Percentiles rank a stretch among this genome's conserved stretches.
These are phyloP conservation scores for Trametes versicolor DNA, from an alignment of 1,284 basidiomycete species.

Conservation along the genomic window DNA sequence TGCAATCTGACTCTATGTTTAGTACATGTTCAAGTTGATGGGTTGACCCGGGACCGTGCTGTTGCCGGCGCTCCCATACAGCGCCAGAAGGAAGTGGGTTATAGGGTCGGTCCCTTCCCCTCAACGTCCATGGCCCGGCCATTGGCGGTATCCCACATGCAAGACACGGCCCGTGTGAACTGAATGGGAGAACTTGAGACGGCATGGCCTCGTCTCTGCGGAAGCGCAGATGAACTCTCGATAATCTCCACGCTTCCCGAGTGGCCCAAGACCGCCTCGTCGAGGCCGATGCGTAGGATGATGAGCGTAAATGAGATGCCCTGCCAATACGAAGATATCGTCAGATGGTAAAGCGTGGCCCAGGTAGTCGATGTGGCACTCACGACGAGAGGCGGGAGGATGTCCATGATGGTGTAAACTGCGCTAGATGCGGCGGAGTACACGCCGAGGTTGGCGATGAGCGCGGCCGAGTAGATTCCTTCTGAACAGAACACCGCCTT, in stretches of 20 bases:
- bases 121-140: too few relatives aligned
- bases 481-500: constrained; percentile 4
- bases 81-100: too few relatives aligned
- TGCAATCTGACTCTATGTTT: too few relatives aligned
- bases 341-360: not conserved
- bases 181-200: not conserved
- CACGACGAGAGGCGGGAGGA: not conserved
- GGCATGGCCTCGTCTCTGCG: not conserved
- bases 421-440: not conserved
- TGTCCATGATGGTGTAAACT: not conserved
- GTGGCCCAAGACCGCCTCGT: not conserved
- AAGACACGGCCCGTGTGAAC: not conserved
- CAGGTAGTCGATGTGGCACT: not conserved
- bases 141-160: too few relatives aligned
- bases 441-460: constrained; percentile 2
- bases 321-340: not conserved
- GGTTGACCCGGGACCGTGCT: too few relatives aligned
- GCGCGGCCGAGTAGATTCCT: constrained; percentile 8
- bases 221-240: not conserved
- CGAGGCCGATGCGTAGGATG: not conserved
- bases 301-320: constrained; percentile 4
- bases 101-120: too few relatives aligned
- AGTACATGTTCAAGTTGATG: too few relatives aligned
- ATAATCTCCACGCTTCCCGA: not conserved
- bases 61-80: too few relatives aligned